Percentiles rank a stretch among this genome's conserved stretches.
Evolutionary conservation across 441 rosid genomes (phyloP).

Genomic region (Populus trichocarpa): DNA sequence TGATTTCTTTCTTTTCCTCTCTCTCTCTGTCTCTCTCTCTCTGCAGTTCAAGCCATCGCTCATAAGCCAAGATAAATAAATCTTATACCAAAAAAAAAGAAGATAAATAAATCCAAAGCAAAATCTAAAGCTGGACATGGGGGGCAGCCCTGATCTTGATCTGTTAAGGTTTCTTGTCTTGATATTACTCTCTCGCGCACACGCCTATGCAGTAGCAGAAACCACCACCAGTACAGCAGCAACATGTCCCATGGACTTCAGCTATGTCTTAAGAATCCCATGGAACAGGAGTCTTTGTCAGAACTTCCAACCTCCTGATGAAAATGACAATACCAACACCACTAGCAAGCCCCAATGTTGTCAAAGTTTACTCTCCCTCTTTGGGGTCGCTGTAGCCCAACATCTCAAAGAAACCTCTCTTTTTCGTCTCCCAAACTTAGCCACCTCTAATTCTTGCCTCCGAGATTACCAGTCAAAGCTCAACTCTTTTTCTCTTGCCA

Average conservation of each 20-base stretch:
- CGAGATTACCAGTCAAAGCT: conserved; percentile 51
- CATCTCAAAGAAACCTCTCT: conserved; percentile 58
- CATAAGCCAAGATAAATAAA: neutral
- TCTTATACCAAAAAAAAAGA: too few relatives aligned
- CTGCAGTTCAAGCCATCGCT: neutral
- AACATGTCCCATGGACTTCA: conserved; percentile 66
- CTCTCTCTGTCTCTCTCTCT: too few relatives aligned
- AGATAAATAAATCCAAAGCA: neutral
- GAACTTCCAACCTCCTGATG: conserved; percentile 16
- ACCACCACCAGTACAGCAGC: conserved; percentile 10
- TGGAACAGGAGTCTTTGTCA: conserved; percentile 65
- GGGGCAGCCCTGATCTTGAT: neutral
- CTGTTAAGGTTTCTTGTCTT: neutral
- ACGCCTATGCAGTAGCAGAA: neutral
- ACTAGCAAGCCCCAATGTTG: conserved; percentile 43
- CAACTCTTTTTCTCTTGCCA: conserved; percentile 42
- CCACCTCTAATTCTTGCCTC: conserved; percentile 65
- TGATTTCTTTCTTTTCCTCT: neutral
- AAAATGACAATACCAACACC: neutral
- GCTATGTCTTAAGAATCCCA: conserved; percentile 54
- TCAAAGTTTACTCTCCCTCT: conserved; percentile 45
- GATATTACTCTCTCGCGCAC: neutral
- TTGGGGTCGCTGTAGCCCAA: conserved; percentile 55
- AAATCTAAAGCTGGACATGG: neutral
- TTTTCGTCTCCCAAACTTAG: conserved; percentile 58